phyloP scores from a whole-genome alignment of 805 yeast genomes.

The Wickerhamiella hasegawae region DNA sequence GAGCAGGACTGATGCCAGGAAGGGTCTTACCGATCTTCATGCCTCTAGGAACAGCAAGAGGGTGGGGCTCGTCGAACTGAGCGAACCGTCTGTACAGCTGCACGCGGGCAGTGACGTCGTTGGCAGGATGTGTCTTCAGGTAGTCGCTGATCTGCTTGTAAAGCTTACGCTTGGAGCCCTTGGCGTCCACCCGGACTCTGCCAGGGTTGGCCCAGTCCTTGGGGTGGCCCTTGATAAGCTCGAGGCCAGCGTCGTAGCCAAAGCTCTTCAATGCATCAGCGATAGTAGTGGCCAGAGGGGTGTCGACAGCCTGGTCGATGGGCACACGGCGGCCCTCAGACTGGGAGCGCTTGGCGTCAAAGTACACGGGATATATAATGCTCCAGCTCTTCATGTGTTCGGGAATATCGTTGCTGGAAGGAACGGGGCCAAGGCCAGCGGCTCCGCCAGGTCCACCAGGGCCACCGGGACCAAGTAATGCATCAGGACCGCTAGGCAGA shows the following conservation, averaged over 20 bases:
- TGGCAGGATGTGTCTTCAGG: conserved; percentile 53
- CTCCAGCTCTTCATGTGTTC: conserved; percentile 52
- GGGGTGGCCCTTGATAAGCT: conserved; percentile 76
- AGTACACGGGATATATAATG: conserved; percentile 79
- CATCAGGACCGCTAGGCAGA: not conserved
- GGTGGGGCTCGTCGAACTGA: conserved; percentile 23
- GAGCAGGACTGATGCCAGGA: conserved; percentile 70
- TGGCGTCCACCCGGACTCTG: conserved; percentile 65
- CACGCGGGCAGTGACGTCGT: conserved; percentile 35
- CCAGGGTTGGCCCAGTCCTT: conserved; percentile 97
- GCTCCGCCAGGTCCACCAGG: not conserved
- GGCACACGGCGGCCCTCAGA: conserved; percentile 75
- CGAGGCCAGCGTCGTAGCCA: conserved; percentile 22
- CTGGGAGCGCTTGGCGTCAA: conserved; percentile 61
- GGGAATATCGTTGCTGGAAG: conserved; percentile 36
- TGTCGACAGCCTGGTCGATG: conserved; percentile 50
- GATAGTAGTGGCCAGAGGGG: conserved; percentile 74
- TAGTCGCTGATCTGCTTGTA: conserved; percentile 44
- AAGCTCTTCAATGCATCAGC: conserved; percentile 46
- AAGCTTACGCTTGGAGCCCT: conserved; percentile 45
- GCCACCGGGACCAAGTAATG: not conserved
- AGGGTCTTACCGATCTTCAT: conserved; percentile 73
- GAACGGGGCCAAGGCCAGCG: not conserved
- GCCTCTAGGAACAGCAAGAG: conserved; percentile 66
- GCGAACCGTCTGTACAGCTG: conserved; percentile 12